Base-by-base conservation (phyloP, 169 alveolate species). In the Eimeria necatrix region DNA sequence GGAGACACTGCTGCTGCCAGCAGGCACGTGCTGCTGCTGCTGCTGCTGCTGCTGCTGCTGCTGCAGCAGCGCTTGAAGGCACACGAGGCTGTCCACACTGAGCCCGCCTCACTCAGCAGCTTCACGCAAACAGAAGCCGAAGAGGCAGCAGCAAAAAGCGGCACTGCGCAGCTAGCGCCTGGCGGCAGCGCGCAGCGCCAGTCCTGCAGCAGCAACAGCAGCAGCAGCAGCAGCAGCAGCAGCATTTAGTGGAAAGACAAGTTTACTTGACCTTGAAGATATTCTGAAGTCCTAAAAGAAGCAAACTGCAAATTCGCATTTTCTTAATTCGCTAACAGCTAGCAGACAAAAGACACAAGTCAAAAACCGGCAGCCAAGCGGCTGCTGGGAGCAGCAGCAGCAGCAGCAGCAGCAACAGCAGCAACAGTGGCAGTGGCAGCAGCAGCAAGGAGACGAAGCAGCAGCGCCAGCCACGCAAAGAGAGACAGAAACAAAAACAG, bases 121-220 rank as follows among this genome's bases (percentile, higher is more conserved):
- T 68, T 68, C 16, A 88, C 94, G 24, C 64, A 70, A 14, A 88
- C 64, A 61, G 85, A 61, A 56, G 70, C 94, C 80, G 85, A 60
- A 20, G 85, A 64, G 9, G 86, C 68, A 14, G 64, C 49, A 26
- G 86, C 87, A 64, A 18, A 8, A 51, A 88, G 73, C 14, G 94
- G 94, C 24, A 88, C 94, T 12, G 94, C 73, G 71, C 59, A 71
- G n/a, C 53, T 9, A 71, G 64, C 87, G 22, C 56, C 85, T 16
- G 94, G 94, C 49, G 12, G 70, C 76, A 88, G 49, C 86, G 64
- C 81, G 86, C 94, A 88, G 52, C 52, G 74, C 94, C 94, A 88
- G 94, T 88, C 94, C 94, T 88, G 86, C 4, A 61, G 51, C 20
- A 83, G 68, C 1, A 1, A 59, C 68, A 59, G 22, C n/a, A n/a